Evolutionary conservation across 805 yeast species (phyloP), one percentile per base, ranked within the genome.

Genomic region (Brettanomyces sp.): DNA sequence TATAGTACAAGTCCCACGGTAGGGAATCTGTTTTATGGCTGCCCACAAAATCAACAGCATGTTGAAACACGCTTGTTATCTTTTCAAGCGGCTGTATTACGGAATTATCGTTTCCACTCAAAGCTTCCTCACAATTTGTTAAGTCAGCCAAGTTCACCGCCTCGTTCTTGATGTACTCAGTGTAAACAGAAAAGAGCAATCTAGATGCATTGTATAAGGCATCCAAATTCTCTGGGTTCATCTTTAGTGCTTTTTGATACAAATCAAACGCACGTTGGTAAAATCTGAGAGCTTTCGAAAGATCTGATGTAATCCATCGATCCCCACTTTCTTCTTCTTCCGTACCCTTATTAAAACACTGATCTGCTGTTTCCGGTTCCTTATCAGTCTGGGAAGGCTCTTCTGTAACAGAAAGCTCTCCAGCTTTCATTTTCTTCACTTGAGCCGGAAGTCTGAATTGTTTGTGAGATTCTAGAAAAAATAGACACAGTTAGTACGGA

Each of bases 301-400:
- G 57, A 53, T 83, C 90, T 0, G 86, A 77, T 1, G 77, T 67
- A 5, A 77, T 58, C 88, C 89, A 84, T 41, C 90, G 60, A 55
- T 83, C 90, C 0, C 87, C 91, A n/a, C 77, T 72, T 48, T 83
- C 90, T 56, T 83, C 91, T 46, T 77, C 79, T 9, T 66, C 66
- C 1, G 80, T 68, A 1, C 80, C 91, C 43, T 64, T 64, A 32
- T 75, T 79, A n/a, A 80, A 66, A 44, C 55, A 72, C 4, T 79
- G 86, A 32, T 74, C 77, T 0, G 74, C 68, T 2, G 79, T 70
- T 4, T 63, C 58, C 4, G 73, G 73, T 9, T 53, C 56, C 5
- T 9, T 39, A 42, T 32, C 11, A 28, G 38, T 22, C 33, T 39
- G 37, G 4, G 32, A 38, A 2, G 18, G 24, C 25, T 28, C 36